Percentiles rank a stretch among this genome's conserved stretches.
These are phyloP conservation scores for Udeniomyces megalosporus DNA, from an alignment of 768 basidiomycete genomes.

Conservation along the genomic window DNA sequence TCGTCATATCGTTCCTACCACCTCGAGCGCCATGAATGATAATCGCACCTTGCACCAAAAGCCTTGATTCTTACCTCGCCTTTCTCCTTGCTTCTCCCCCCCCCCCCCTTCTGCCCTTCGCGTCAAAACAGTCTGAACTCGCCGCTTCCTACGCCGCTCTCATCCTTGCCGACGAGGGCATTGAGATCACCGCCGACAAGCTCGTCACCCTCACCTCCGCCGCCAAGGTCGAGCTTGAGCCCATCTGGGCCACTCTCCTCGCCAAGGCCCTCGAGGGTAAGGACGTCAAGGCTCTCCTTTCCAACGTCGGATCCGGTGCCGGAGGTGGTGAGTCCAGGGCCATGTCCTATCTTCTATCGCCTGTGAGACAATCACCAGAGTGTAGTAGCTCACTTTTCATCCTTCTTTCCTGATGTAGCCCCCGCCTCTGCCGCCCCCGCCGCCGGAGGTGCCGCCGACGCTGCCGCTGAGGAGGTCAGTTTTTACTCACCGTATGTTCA, in stretches of 20 bases:
- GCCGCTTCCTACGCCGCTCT: conserved; percentile 92
- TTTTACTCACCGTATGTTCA: too few species aligned
- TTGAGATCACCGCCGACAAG: conserved; percentile 98
- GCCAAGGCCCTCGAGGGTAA: conserved; percentile 97
- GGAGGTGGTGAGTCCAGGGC: conserved; percentile 44
- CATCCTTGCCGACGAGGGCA: conserved; percentile 91
- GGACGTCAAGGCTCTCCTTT: conserved; percentile 87
- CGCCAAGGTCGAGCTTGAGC: conserved; percentile 71
- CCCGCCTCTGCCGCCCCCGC: conserved; percentile 37
- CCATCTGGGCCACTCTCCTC: conserved; percentile 94
- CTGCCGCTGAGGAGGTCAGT: conserved; percentile 48
- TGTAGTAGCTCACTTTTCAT: not conserved
- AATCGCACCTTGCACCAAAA: not conserved
- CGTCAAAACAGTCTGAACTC: conserved; percentile 55
- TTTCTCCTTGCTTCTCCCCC: not conserved
- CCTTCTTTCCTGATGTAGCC: conserved; percentile 24
- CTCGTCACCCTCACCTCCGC: conserved; percentile 68
- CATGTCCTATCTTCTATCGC: not conserved
- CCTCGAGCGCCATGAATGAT: too few species aligned
- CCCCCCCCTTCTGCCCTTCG: too few species aligned
- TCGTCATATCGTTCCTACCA: too few species aligned
- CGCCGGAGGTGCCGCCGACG: conserved; percentile 43
- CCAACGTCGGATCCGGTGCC: conserved; percentile 85
- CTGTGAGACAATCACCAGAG: not conserved
- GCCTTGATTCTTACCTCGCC: not conserved